Evolutionary conservation across 805 yeast species (phyloP), one percentile per base, ranked within the genome.

Genomic region (Priceomyces haplophilus): DNA sequence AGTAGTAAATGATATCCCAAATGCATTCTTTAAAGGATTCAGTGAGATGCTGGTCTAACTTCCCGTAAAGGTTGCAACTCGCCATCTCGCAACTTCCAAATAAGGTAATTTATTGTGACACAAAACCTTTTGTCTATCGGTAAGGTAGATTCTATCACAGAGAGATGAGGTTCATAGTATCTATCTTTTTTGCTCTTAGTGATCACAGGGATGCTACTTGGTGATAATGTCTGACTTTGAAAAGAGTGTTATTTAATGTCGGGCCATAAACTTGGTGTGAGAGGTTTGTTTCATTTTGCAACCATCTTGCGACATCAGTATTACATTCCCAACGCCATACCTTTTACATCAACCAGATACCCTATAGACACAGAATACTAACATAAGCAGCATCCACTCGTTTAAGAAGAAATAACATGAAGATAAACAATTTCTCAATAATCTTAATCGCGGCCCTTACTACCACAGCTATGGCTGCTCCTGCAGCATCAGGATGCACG

Each of bases 371-470:
- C n/a, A 7, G 11, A 13, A 6, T 19, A 34, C 37, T 34, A 34
- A 34, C 37, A 4, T 18, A 13, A 3, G 20, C 18, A 34, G 37
- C 31, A 10, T 27, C 37, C 37, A 34, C 37, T 34, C 23, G 3
- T 34, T 18, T 19, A 13, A 16, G 20, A 17, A 27, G n/a, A 27
- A 5, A 16, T 10, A n/a, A 42, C 30, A 45, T 45, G 48, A 45
- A 45, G 32, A 23, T 57, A 33, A 44, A 54, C 11, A 42, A 40
- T 27, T 45, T 58, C 27, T 34, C 58, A 38, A 37, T 54, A 17
- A 43, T 49, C 31, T 56, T 60, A 13, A 18, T 58, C 21, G 54
- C 62, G 18, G 58, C 61, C 36, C 33, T 50, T 18, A 20, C 45
- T 16, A 13, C 42, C 16, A n/a, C 38, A 10, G 8, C 38, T 11